Conservation (phyloP, 805 yeast species). For the Pichia paraexigua region DNA sequence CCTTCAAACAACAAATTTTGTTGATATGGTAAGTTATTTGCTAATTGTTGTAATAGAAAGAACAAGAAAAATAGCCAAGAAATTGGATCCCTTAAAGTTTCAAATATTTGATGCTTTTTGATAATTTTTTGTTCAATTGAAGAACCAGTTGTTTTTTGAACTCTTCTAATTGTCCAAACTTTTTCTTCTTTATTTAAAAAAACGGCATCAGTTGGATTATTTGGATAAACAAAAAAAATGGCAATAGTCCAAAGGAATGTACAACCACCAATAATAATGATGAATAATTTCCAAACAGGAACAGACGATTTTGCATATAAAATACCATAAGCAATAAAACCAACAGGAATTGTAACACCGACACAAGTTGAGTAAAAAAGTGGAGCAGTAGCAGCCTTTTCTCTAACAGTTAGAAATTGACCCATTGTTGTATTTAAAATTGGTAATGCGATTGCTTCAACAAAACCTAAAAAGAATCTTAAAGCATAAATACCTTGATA, state of each 20-base stretch:
- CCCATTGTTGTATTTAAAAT: conserved; percentile 39
- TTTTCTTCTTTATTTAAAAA: conserved; percentile 43
- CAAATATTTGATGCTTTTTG: conserved; percentile 42
- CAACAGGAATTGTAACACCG: conserved; percentile 39
- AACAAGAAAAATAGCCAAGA: conserved; percentile 36
- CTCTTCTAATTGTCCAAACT: conserved; percentile 40
- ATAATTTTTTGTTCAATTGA: conserved; percentile 38
- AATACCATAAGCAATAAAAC: conserved; percentile 32
- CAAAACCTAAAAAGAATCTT: conserved; percentile 45
- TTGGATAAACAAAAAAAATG: conserved; percentile 40
- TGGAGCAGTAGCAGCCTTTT: conserved; percentile 45
- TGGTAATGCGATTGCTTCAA: conserved; percentile 39
- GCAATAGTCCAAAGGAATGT: conserved; percentile 35
- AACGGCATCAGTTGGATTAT: conserved; percentile 45
- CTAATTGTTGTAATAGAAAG: conserved; percentile 39
- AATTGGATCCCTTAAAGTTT: conserved; percentile 41
- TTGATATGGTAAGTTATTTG: conserved; percentile 47
- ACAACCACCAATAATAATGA: conserved; percentile 36
- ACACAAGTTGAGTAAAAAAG: conserved; percentile 44
- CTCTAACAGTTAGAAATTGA: conserved; percentile 39
- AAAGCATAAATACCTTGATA: conserved; percentile 39
- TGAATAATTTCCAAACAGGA: conserved; percentile 34
- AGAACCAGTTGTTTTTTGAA: conserved; percentile 30
- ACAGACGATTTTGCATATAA: conserved; percentile 10
- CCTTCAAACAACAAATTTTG: conserved; percentile 40